Evolutionary conservation across 495 filamentous ascomycete genomes (phyloP), one percentile per base, ranked within the genome.

Genomic region (Hypoxylon crocopeplum): DNA sequence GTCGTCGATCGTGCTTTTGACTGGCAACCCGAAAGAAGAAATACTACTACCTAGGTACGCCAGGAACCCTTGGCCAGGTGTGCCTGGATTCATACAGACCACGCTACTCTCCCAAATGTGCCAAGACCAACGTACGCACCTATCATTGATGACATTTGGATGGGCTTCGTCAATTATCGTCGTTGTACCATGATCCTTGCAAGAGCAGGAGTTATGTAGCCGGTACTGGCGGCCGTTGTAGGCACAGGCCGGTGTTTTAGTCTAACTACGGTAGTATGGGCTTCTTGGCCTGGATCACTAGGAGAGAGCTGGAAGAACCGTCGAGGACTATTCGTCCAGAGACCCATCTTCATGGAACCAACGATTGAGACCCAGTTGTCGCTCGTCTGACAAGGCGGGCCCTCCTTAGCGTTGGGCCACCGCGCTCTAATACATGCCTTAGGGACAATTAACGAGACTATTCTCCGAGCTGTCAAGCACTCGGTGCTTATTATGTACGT

Each of bases 151-250:
- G 60, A 58, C 37, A 57, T 63, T 58, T 57, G 53, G 42, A 56
- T 47, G 53, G 53, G 60, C 60, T n/a, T 57, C 32, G 47, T 62
- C 34, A 52, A 62, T 62, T 62, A 56, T 57, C 47, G 46, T 58
- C 52, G 46, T 47, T 57, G 60, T 63, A 58, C 60, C 60, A 57
- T 63, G 60, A 63, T 63, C 60, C 60, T 63, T 63, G 60, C 48
- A 30, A 53, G 59, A 56, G n/a, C 53, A 58, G 60, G 53, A 63
- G 48, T 59, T 64, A 34, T 34, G 32, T 12, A 59, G 54, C 48
- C 41, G 34, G 48, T 48, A n/a, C n/a, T n/a, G n/a, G n/a, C n/a
- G n/a, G n/a, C n/a, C n/a, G n/a, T n/a, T n/a, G n/a, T n/a, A n/a
- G n/a, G n/a, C n/a, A 49, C 42, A 44, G 16, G 38, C 20, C 41